Conservation (phyloP, 768 basidiomycete genomes). For the Pulveroboletus sp. region DNA sequence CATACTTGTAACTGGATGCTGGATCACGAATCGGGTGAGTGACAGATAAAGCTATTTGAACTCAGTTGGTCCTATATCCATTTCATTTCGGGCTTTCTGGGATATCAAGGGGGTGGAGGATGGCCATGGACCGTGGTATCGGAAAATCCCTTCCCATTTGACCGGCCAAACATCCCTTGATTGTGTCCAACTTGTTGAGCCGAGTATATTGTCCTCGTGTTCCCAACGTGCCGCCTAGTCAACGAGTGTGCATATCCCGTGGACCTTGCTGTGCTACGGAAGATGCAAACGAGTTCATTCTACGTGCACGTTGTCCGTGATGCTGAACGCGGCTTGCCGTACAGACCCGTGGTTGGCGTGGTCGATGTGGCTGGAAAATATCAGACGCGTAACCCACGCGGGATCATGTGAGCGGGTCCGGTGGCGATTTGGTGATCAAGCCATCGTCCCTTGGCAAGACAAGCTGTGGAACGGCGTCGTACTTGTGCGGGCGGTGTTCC, state of each 20-base stretch:
- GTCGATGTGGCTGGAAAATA: too few species aligned
- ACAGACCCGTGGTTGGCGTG: too few species aligned
- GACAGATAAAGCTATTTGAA: constrained; percentile 18
- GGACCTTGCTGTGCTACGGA: constrained; percentile 10
- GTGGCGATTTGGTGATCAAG: too few species aligned
- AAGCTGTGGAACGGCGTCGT: not conserved
- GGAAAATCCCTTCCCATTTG: constrained; percentile 4
- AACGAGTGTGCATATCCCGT: not conserved
- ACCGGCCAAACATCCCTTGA: not conserved
- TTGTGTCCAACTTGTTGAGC: constrained; percentile 6
- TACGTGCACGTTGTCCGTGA: constrained; percentile 9
- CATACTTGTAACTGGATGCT: constrained; percentile 9
- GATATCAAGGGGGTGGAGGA: constrained; percentile 8
- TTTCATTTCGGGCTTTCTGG: constrained; percentile 29
- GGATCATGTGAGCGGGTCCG: too few species aligned
- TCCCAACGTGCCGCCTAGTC: constrained; percentile 11
- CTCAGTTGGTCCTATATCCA: constrained; percentile 17
- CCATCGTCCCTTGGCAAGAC: not conserved
- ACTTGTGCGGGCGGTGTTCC: not conserved
- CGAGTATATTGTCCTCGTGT: constrained; percentile 27
- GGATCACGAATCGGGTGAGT: constrained; percentile 9
- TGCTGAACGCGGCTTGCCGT: constrained; percentile 1
- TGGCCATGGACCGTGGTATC: not conserved
- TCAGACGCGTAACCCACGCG: too few species aligned
- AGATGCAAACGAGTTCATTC: not conserved